Base-by-base conservation (phyloP, 2,329 filamentous ascomycete species). In the Alternaria sp. region DNA sequence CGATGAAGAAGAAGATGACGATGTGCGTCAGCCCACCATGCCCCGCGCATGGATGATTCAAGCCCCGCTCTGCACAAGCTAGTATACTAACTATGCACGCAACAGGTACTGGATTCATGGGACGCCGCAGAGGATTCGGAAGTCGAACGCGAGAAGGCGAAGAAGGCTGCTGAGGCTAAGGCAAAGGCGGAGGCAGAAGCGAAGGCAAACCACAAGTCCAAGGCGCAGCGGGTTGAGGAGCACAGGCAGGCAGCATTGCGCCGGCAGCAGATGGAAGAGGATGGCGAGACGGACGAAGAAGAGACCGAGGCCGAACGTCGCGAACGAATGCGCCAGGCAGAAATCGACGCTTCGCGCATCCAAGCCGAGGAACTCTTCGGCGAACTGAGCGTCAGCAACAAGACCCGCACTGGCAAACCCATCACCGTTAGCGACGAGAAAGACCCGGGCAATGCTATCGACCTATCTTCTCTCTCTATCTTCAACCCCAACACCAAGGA, bases 51-150 rank as follows among this genome's bases (percentile, higher is more conserved):
- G 59, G 61, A 64, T 53, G 62, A 48, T 55, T 54, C 57, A 45
- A 57, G 54, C 65, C 64, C 66, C 64, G 51, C 65, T 56, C 62
- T 53, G 29, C 58, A 62, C 37, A 54, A 54, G 31, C 44, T 24
- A 11, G 24, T 37, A 37, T 61, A 59, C 69, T 76, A 60, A 75
- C 68, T 13, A n/a, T 17, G 10, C 37, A 53, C 31, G 41, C 31
- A 37, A 57, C 65, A 97, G 90, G 92, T 98, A 56, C 86, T 97
- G 74, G 95, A 99, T 60, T 94, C 92, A 33, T 99, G 95, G 95
- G 93, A 98, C 73, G 94, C 92, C 58, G 93, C 91, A 69, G 95
- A 98, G 75, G 95, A 99, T 81, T 97, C 93, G 62, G 95, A 99
- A 73, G 94, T 89, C 71, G 95, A 99, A 83, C 91, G 93, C 72